Evolutionary conservation across 257 asterid genomes (phyloP).

Genomic region (Solanum gracilifrons): DNA sequence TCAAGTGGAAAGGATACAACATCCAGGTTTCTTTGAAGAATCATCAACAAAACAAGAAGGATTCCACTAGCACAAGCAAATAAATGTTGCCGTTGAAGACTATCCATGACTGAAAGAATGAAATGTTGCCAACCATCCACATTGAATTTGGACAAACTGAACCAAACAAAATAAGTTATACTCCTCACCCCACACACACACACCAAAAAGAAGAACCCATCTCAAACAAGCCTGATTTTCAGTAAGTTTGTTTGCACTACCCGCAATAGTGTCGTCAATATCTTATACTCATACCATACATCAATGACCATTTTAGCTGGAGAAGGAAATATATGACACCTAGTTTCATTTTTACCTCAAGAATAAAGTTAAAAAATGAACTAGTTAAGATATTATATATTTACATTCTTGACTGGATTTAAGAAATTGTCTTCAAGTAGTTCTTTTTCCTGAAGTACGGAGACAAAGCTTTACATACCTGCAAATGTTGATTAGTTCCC

Average conservation of each 20-base stretch:
- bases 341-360: not conserved
- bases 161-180: not conserved
- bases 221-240: not conserved
- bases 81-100: not conserved
- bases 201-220: not conserved
- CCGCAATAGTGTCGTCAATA: not conserved
- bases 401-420: not conserved
- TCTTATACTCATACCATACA: not conserved
- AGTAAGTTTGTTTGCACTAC: not conserved
- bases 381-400: not conserved
- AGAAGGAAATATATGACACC: not conserved
- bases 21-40: not conserved
- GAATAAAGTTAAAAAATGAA: not conserved
- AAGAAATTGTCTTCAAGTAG: not conserved
- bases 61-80: not conserved
- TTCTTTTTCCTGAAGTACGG: not conserved
- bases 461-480: conserved; percentile 29
- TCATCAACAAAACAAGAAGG: not conserved
- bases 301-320: not conserved
- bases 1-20: not conserved
- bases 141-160: not conserved
- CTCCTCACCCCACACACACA: too few relatives aligned
- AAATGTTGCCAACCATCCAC: not conserved
- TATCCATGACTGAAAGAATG: not conserved
- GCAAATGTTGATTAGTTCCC: conserved; percentile 60